Conservation (phyloP, 2,329 filamentous ascomycete genomes). For the Botrytis hyacinthi region DNA sequence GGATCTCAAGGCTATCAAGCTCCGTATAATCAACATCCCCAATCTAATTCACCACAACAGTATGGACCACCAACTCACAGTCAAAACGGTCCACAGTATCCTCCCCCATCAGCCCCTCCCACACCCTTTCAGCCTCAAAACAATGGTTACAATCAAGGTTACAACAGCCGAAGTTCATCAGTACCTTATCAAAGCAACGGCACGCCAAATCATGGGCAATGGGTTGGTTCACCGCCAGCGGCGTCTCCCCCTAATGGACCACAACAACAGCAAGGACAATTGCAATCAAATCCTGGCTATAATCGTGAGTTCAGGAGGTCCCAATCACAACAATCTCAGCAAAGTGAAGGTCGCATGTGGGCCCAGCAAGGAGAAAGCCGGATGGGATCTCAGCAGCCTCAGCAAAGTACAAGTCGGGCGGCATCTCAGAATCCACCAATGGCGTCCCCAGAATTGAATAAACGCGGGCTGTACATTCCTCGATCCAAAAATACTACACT, state of each 20-base stretch:
- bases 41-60: conserved; percentile 27
- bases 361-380: conserved; percentile 11
- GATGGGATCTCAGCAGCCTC: conserved; percentile 9
- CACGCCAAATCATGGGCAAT: conserved; percentile 8
- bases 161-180: conserved; percentile 1
- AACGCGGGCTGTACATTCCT: conserved; percentile 14
- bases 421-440: conserved; percentile 22
- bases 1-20: conserved; percentile 27
- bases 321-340: conserved; percentile 16
- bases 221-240: conserved; percentile 13
- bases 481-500: conserved; percentile 12
- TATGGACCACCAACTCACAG: conserved; percentile 25
- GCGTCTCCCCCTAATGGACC: conserved; percentile 11
- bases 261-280: conserved; percentile 22
- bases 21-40: conserved; percentile 27
- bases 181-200: conserved; percentile 16
- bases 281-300: conserved; percentile 9
- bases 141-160: conserved; percentile 22
- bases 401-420: not conserved
- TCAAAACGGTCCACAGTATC: conserved; percentile 23
- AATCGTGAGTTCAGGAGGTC: conserved; percentile 12
- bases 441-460: not conserved
- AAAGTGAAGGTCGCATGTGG: conserved; percentile 1
- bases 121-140: conserved; percentile 23
- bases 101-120: conserved; percentile 17